Conservation (phyloP, 306 rosid genomes). For the Quercus wislizeni region DNA sequence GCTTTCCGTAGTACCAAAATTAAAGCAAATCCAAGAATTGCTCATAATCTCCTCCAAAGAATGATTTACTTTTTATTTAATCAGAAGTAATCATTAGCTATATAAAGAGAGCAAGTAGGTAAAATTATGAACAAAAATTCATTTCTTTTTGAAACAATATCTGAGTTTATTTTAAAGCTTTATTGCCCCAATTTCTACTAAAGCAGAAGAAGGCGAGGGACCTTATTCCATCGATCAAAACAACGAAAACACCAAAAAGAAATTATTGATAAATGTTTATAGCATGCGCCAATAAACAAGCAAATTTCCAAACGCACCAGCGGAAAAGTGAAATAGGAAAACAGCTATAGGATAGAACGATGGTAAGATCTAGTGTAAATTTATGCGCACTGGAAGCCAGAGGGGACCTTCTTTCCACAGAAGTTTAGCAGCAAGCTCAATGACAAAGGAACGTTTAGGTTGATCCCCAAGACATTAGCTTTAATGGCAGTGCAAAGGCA, state of each 20-base stretch:
- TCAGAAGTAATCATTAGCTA: not conserved
- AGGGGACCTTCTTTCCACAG: constrained; percentile 61
- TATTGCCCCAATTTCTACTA: not conserved
- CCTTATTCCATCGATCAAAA: constrained; percentile 18
- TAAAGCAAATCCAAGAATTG: not conserved
- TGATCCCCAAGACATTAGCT: constrained; percentile 58
- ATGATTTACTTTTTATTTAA: not conserved
- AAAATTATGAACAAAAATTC: not conserved
- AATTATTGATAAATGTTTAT: constrained; percentile 6
- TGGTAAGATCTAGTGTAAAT: not conserved
- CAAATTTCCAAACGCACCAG: not conserved
- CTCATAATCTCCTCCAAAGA: not conserved
- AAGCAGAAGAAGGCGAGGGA: constrained; percentile 12
- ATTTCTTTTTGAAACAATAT: not conserved
- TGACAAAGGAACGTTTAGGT: constrained; percentile 55
- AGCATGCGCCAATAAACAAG: not conserved
- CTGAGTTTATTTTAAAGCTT: not conserved
- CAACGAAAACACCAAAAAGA: not conserved
- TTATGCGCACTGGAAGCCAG: constrained; percentile 54
- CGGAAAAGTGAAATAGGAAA: not conserved
- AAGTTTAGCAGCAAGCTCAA: constrained; percentile 67
- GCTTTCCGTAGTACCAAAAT: not conserved
- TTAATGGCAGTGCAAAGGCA: constrained; percentile 89
- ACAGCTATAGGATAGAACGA: not conserved
- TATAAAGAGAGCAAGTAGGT: not conserved